phyloP scores from a whole-genome alignment of 495 filamentous ascomycete species.

The Penicillium silybi region DNA sequence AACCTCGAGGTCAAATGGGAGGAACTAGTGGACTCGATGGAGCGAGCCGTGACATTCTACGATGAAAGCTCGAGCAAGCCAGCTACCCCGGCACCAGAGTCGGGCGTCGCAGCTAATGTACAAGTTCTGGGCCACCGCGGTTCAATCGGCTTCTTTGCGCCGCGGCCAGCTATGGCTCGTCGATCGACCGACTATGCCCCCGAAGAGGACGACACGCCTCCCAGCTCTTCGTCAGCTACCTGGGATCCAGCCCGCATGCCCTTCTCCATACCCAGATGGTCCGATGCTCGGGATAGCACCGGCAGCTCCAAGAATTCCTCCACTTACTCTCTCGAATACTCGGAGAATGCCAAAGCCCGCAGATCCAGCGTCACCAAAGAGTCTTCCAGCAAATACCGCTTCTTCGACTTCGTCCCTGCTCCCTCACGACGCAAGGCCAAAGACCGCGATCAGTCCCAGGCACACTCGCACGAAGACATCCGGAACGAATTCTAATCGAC shows the following conservation, averaged over 20 bases:
- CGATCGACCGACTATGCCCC: constrained; percentile 38
- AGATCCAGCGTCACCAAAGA: constrained; percentile 44
- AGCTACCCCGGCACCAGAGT: constrained; percentile 39
- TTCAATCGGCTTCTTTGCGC: constrained; percentile 43
- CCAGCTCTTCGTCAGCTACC: constrained; percentile 49
- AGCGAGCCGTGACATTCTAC: constrained; percentile 50
- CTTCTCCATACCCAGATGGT: constrained; percentile 41
- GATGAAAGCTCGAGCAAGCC: constrained; percentile 36
- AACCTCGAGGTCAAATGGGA: constrained; percentile 63
- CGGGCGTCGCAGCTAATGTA: constrained; percentile 20
- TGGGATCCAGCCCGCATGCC: constrained; percentile 47
- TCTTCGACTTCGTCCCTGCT: constrained; percentile 45
- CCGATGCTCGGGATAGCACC: constrained; percentile 45
- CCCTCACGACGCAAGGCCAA: constrained; percentile 43
- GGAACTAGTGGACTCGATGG: constrained; percentile 68
- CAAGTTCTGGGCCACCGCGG: constrained; percentile 33
- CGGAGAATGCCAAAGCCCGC: constrained; percentile 38
- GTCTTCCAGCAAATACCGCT: constrained; percentile 44
- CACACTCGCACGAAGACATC: constrained; percentile 37
- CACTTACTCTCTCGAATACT: constrained; percentile 43
- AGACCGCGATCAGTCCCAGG: constrained; percentile 39
- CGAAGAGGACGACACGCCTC: constrained; percentile 47
- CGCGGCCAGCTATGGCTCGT: constrained; percentile 38
- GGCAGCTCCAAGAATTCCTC: constrained; percentile 48
- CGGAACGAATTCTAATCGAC: constrained; percentile 32